phyloP scores from a whole-genome alignment of 768 basidiomycete genomes.

The Amanita subjunquillea region DNA sequence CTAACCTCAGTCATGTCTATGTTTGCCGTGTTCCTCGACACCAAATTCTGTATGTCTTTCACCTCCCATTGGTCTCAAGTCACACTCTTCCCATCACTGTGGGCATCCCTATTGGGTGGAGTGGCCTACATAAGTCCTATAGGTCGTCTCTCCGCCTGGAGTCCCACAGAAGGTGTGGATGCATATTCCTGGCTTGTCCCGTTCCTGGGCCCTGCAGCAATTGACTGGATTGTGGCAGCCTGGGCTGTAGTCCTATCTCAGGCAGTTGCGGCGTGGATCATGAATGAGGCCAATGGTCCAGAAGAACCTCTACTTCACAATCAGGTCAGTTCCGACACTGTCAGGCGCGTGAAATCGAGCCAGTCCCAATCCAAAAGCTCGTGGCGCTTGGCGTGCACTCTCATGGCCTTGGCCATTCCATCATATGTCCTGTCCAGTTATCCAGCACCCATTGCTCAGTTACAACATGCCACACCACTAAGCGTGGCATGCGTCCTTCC shows the following conservation, averaged over 20 bases:
- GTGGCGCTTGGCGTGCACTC: conserved; percentile 21
- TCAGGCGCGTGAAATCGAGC: neutral
- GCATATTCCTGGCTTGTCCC: conserved; percentile 59
- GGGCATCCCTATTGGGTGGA: conserved; percentile 52
- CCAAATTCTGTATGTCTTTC: conserved; percentile 20
- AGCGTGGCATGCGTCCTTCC: conserved; percentile 64
- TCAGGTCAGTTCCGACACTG: conserved; percentile 7
- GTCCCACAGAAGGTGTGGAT: conserved; percentile 39
- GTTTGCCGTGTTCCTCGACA: conserved; percentile 26
- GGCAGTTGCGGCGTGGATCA: conserved; percentile 43
- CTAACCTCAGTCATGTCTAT: conserved; percentile 36
- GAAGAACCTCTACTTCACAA: conserved; percentile 7
- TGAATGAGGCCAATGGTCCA: conserved; percentile 25
- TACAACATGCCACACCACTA: conserved; percentile 40
- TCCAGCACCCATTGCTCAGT: conserved; percentile 25
- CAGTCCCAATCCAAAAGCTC: neutral
- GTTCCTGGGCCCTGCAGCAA: conserved; percentile 43
- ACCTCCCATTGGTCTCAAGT: conserved; percentile 31
- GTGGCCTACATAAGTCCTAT: conserved; percentile 50
- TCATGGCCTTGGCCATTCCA: conserved; percentile 43
- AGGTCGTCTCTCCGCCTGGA: conserved; percentile 68
- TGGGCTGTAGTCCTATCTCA: conserved; percentile 65
- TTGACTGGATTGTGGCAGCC: conserved; percentile 68
- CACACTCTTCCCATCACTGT: conserved; percentile 57
- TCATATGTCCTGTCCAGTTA: conserved; percentile 34